Base-by-base conservation (phyloP, 352 stramenopile genomes). In the Pythium aquatile region DNA sequence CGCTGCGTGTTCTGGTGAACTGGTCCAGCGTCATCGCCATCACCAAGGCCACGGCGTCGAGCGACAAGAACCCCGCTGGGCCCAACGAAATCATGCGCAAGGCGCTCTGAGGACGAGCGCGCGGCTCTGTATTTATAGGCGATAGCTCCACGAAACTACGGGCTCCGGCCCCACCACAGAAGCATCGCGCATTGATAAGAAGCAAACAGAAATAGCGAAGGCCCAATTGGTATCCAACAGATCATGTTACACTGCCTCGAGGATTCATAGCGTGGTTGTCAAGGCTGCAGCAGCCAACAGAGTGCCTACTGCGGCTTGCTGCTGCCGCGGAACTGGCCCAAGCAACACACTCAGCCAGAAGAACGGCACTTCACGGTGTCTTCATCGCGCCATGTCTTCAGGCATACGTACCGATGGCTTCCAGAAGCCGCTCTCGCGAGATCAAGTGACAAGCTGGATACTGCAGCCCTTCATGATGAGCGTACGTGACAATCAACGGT, bases 21-120 rank as follows among this genome's bases (percentile, higher is more conserved):
- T 93, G 84, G 84, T 87, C 81, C 5, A 91, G 84, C 58, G 84
- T 91, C 55, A 85, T 93, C 57, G 73, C 75, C 49, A 81, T 93
- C 57, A 84, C 83, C 32, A 93, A 87, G 63, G 68, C 85, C 32
- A 76, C 78, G 26, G 32, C 62, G 37, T 40, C 68, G 2, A 28
- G 52, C n/a, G 52, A 70, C 42, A 47, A 73, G 72, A 57, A 20
- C 8, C 28, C 14, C 11, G 42, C 17, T 37, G 37, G 42, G 68
- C 51, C 86, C 74, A 57, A 37, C 62, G 77, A 89, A 65, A 75
- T 93, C 57, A 66, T 90, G 39, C 76, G 77, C 60, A 91, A 82
- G 49, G 74, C 79, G 37, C 66, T 84, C 11, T 78, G 63, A 70
- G 20, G 2, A 37, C 26, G 29, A 33, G n/a, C 11, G 16, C 10